Percentiles rank a stretch among this genome's conserved stretches.
Evolutionary conservation across 2,329 filamentous ascomycete species (phyloP).

Genomic region (Berkeleyomyces rouxiae): DNA sequence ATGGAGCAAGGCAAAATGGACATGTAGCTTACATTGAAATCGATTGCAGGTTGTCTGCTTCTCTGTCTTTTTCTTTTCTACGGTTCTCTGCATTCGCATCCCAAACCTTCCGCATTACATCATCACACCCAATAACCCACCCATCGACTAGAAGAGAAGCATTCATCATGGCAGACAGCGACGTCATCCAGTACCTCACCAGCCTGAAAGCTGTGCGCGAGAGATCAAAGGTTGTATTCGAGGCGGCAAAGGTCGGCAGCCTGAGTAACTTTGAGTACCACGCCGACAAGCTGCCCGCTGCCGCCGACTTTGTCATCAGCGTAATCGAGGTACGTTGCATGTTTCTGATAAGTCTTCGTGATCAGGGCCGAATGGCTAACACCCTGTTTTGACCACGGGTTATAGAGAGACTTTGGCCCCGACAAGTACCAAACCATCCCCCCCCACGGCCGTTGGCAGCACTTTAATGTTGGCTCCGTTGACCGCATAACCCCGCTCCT

Average conservation of each 20-base stretch:
- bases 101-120: background rate
- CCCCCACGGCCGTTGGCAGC: slow-evolving; percentile 43
- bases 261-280: slow-evolving; percentile 29
- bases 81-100: background rate
- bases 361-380: background rate
- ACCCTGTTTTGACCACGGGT: background rate
- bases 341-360: background rate
- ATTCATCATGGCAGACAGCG: slow-evolving; percentile 6
- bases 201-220: slow-evolving; percentile 24
- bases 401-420: slow-evolving; percentile 34
- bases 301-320: slow-evolving; percentile 26
- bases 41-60: background rate
- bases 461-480: slow-evolving; percentile 41
- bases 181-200: slow-evolving; percentile 21
- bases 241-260: slow-evolving; percentile 23
- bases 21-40: background rate
- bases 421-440: slow-evolving; percentile 30
- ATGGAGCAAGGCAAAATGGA: background rate
- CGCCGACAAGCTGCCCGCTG: slow-evolving; percentile 22
- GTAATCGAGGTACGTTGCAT: slow-evolving; percentile 25
- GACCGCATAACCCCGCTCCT: slow-evolving; percentile 31
- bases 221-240: slow-evolving; percentile 20
- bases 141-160: background rate
- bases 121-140: background rate
- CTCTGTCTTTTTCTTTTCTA: background rate